Evolutionary conservation across 106 monocot genomes (phyloP), one percentile per base, ranked within the genome.

Genomic region (Allium cepa): DNA sequence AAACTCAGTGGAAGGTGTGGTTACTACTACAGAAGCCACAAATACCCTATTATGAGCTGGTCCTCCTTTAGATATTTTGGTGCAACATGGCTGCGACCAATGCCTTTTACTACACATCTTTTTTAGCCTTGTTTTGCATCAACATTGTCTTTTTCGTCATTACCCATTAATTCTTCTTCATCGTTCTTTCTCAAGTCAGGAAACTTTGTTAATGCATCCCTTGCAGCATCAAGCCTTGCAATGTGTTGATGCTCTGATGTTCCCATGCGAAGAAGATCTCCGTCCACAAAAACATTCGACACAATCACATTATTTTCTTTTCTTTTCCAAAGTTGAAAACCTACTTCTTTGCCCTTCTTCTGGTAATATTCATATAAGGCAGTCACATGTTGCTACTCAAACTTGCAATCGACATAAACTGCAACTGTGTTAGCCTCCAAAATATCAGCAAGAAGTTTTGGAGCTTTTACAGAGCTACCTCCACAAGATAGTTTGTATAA

Each of bases 151-250:
- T 64, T 11, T 15, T 55, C 2, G 3, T 8, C 53, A 9, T 53
- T 13, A 9, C 15, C 2, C 13, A 11, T 55, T 0, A 36, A 36
- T 36, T 36, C 4, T 36, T 55, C 53, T 15, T 15, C 53, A 17
- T 22, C 51, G 15, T 46, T 8, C 47, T 69, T 57, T 22, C 22
- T 22, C 22, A 48, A 50, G 14, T 11, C 12, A 8, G 5, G 46
- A 48, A 87, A 13, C 10, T 79, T 84, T 16, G 63, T n/a, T 57
- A 87, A 26, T 11, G 84, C 87, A 66, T 81, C 79, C 61, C 81
- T 79, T 5, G 84, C 79, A 8, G 84, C 91, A 53, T 84, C 83
- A 0, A 87, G 69, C 69, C 70, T 91, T 4, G 81, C 76, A 53
- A 87, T 84, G 1, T 17, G 26, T 69, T 79, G 83, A 48, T 84